phyloP scores from a whole-genome alignment of 192 early-diverging fungal genomes.

The Paraglomus occultum region DNA sequence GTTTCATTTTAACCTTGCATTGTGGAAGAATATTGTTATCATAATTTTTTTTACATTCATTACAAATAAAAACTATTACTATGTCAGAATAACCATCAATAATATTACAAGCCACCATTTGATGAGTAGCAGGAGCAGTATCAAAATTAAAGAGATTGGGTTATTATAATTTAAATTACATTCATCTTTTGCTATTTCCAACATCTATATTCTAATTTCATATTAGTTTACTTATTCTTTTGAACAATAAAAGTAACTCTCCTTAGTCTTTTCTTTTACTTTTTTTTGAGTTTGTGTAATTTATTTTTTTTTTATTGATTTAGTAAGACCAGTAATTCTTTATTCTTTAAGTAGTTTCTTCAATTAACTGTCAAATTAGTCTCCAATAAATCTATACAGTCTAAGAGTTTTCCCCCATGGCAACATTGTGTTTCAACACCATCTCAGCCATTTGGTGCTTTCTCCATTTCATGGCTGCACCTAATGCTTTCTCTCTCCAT shows the following conservation, averaged over 20 bases:
- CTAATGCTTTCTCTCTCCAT: slow-evolving; percentile 5
- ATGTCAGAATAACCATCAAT: slow-evolving; percentile 8
- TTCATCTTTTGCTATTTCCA: not conserved
- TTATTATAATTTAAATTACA: slow-evolving; percentile 6
- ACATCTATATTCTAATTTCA: slow-evolving; percentile 15
- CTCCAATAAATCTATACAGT: slow-evolving; percentile 12
- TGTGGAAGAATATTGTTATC: slow-evolving; percentile 11
- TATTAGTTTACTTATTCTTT: slow-evolving; percentile 22
- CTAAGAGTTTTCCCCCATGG: slow-evolving; percentile 3
- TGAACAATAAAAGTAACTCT: slow-evolving; percentile 15
- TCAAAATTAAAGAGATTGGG: slow-evolving; percentile 2
- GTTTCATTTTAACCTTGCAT: slow-evolving; percentile 14
- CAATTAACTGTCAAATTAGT: slow-evolving; percentile 11
- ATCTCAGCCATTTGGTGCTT: slow-evolving; percentile 12
- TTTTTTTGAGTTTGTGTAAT: slow-evolving; percentile 17
- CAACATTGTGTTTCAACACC: slow-evolving; percentile 1
- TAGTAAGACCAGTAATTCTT: slow-evolving; percentile 11
- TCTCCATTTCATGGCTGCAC: slow-evolving; percentile 12
- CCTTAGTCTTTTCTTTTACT: slow-evolving; percentile 23
- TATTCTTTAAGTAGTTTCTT: slow-evolving; percentile 18
- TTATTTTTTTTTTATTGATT: slow-evolving; percentile 17
- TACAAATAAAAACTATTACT: slow-evolving; percentile 12
- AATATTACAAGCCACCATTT: slow-evolving; percentile 14
- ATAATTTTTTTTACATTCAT: slow-evolving; percentile 17
- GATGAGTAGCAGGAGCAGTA: slow-evolving; percentile 16